Conservation (phyloP, 2,329 filamentous ascomycete species). For the Chaetomium sp. region DNA sequence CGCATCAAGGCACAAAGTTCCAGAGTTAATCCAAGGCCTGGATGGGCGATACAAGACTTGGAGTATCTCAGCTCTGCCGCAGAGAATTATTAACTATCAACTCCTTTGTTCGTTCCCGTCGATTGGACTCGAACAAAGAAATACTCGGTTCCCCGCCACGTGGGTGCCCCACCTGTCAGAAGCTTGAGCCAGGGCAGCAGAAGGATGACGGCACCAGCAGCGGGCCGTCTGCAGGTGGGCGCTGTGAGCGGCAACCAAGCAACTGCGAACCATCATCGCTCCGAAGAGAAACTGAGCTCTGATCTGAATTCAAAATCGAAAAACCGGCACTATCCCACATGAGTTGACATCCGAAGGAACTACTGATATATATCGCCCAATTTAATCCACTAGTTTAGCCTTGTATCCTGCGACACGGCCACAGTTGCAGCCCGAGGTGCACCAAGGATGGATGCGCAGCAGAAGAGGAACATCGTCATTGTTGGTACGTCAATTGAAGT, state of each 20-base stretch:
- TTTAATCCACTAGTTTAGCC: neutral
- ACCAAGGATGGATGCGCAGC: slow-evolving; percentile 33
- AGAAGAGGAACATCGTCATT: slow-evolving; percentile 52
- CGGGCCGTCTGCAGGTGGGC: neutral
- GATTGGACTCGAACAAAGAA: neutral
- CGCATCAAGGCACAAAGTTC: neutral
- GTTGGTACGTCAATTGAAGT: slow-evolving; percentile 41
- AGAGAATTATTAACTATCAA: neutral
- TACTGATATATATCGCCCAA: neutral
- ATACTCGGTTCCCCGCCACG: slow-evolving; percentile 17
- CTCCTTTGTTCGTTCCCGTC: neutral
- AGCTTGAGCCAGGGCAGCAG: slow-evolving; percentile 4
- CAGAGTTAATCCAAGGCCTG: neutral
- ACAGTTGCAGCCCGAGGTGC: neutral
- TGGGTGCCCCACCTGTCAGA: slow-evolving; percentile 16
- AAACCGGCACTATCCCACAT: neutral
- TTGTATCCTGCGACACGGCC: neutral
- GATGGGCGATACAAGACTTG: no score
- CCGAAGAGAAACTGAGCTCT: neutral
- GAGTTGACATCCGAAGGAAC: neutral
- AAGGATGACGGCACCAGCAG: slow-evolving; percentile 17
- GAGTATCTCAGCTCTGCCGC: no score
- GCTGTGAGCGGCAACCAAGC: neutral
- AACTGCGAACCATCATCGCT: neutral
- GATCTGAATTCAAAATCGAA: neutral